phyloP scores from a whole-genome alignment of 768 basidiomycete species.

The Xerocomus brunneocitrinus region DNA sequence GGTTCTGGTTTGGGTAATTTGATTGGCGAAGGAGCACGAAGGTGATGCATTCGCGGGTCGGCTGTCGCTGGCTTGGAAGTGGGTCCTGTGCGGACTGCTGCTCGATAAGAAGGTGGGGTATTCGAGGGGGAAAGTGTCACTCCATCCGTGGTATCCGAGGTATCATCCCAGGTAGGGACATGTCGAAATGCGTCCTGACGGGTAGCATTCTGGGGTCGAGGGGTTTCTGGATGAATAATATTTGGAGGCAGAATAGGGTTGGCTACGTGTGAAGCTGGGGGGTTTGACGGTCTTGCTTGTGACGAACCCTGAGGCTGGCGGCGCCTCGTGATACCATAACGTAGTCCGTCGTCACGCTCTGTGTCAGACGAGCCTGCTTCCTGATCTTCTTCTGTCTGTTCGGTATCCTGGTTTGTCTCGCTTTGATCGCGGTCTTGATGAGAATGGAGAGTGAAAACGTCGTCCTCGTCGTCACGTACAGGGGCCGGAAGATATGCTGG shows the following conservation, averaged over 20 bases:
- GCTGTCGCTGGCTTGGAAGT: constrained; percentile 11
- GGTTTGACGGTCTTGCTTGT: constrained; percentile 10
- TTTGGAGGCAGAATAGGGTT: constrained; percentile 26
- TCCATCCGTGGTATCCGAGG: constrained; percentile 35
- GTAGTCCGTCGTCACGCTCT: constrained; percentile 19
- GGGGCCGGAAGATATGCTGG: constrained; percentile 22
- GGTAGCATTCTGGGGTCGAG: constrained; percentile 22
- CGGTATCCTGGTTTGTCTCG: constrained; percentile 16
- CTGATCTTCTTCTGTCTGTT: constrained; percentile 11
- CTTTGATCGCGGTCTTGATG: constrained; percentile 36
- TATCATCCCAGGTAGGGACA: constrained; percentile 33
- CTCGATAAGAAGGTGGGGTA: constrained; percentile 48
- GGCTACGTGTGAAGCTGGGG: constrained; percentile 10
- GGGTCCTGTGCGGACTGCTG: constrained; percentile 33
- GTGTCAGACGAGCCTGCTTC: constrained; percentile 15
- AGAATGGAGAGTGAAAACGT: constrained; percentile 42
- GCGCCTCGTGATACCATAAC: constrained; percentile 1
- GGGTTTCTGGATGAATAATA: constrained; percentile 27
- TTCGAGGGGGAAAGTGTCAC: constrained; percentile 33
- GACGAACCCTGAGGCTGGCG: constrained; percentile 7
- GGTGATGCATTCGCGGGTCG: constrained; percentile 11
- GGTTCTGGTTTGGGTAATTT: constrained; percentile 26
- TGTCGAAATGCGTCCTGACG: constrained; percentile 9
- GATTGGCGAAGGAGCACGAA: constrained; percentile 28
- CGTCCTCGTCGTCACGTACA: constrained; percentile 35